Conservation (phyloP, 495 filamentous ascomycete genomes). For the Cercophora newfieldiana region DNA sequence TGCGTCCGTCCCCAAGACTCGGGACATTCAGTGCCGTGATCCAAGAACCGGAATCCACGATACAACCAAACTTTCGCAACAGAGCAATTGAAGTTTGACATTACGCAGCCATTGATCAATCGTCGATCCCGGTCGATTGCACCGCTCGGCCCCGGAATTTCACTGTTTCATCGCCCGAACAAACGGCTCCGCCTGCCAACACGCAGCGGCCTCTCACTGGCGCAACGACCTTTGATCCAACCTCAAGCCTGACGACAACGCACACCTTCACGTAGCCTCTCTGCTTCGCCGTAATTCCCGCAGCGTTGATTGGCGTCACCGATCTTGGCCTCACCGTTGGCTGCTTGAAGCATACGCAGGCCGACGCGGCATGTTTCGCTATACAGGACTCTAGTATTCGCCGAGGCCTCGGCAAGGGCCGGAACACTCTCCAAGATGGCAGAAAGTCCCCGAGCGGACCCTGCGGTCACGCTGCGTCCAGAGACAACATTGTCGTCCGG, state of each 20-base stretch:
- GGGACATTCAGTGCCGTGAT: background rate
- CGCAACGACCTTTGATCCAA: background rate
- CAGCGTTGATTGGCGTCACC: background rate
- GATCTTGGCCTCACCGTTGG: background rate
- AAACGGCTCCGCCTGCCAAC: background rate
- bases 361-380: slow-evolving; percentile 25
- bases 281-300: background rate
- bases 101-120: background rate
- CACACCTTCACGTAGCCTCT: background rate
- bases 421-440: slow-evolving; percentile 39
- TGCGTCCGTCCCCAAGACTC: background rate
- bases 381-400: slow-evolving; percentile 14
- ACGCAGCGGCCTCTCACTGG: background rate
- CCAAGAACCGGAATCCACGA: background rate
- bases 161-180: background rate
- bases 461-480: slow-evolving; percentile 19
- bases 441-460: slow-evolving; percentile 20
- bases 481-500: slow-evolving; percentile 30
- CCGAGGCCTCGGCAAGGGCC: slow-evolving; percentile 52
- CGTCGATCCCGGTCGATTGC: background rate
- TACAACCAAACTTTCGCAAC: background rate
- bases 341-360: background rate
- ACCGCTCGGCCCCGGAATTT: background rate
- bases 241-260: background rate
- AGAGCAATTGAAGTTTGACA: background rate